Percentiles rank a stretch among this genome's conserved stretches.
phyloP scores from a whole-genome alignment of 441 rosid genomes.

The Croton laevigatus region DNA sequence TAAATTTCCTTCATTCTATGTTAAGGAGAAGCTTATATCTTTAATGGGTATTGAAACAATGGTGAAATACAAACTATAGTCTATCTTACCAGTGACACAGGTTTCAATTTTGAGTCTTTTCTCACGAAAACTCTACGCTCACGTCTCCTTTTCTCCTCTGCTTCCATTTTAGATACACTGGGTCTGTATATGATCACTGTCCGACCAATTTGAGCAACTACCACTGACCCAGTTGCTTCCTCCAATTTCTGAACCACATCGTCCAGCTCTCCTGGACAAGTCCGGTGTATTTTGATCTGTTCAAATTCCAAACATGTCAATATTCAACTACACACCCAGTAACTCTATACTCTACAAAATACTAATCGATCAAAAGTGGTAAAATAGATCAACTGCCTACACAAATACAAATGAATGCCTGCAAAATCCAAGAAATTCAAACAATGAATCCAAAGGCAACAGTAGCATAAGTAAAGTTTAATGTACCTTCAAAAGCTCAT shows the following conservation, averaged over 20 bases:
- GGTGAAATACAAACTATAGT: background rate
- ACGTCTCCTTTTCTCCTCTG: slow-evolving; percentile 63
- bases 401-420: slow-evolving; percentile 2
- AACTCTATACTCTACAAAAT: background rate
- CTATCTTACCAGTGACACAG: slow-evolving; percentile 32
- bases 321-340: slow-evolving; percentile 7
- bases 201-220: slow-evolving; percentile 76
- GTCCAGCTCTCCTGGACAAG: slow-evolving; percentile 77
- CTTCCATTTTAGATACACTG: slow-evolving; percentile 71
- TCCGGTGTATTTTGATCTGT: slow-evolving; percentile 78
- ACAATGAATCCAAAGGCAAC: background rate
- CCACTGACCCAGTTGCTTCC: slow-evolving; percentile 67
- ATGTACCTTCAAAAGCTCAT: slow-evolving; percentile 82
- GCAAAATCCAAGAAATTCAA: background rate
- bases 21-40: background rate
- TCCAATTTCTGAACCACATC: slow-evolving; percentile 63
- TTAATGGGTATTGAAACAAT: background rate
- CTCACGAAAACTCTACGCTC: slow-evolving; percentile 35
- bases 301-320: background rate
- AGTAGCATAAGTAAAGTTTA: background rate
- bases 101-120: slow-evolving; percentile 26
- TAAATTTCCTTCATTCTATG: background rate
- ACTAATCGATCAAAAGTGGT: background rate
- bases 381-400: background rate
- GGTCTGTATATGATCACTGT: slow-evolving; percentile 82